These are phyloP conservation scores for Crucihimalaya himalaica DNA, from an alignment of 345 rosid species.

Conservation along the genomic window DNA sequence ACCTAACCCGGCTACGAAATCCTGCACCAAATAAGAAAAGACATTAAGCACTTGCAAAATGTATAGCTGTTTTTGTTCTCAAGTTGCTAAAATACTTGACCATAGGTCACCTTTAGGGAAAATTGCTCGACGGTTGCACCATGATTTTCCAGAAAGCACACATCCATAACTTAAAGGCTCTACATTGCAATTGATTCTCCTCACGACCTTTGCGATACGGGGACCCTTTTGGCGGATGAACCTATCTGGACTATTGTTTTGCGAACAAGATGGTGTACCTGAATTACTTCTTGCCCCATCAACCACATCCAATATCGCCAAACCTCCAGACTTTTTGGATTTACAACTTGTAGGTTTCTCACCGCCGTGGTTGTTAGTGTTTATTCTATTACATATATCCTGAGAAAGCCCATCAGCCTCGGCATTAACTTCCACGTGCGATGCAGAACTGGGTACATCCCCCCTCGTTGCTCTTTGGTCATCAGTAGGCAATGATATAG, in stretches of 20 bases:
- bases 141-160: constrained; percentile 76
- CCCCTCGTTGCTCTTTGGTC: constrained; percentile 42
- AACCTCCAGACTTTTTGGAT: constrained; percentile 51
- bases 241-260: constrained; percentile 69
- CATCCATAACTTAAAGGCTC: constrained; percentile 77
- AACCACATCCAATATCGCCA: constrained; percentile 42
- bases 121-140: constrained; percentile 86
- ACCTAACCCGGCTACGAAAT: constrained; percentile 85
- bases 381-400: constrained; percentile 40
- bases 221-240: constrained; percentile 91
- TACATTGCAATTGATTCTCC: constrained; percentile 94
- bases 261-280: constrained; percentile 59
- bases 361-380: constrained; percentile 31
- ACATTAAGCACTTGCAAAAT: constrained; percentile 7
- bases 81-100: constrained; percentile 1
- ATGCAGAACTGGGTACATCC: constrained; percentile 37
- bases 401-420: constrained; percentile 41
- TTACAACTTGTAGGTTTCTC: constrained; percentile 43
- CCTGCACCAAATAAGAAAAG: constrained; percentile 60
- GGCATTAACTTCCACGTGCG: constrained; percentile 35
- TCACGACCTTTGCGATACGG: constrained; percentile 95
- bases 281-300: constrained; percentile 46
- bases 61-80: constrained; percentile 16
- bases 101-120: constrained; percentile 76
- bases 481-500: constrained; percentile 40